A percentile compares a stretch with the other conserved stretches of the same genome.
phyloP scores from a whole-genome alignment of 2,329 filamentous ascomycete species.

The Whalleya microplaca region DNA sequence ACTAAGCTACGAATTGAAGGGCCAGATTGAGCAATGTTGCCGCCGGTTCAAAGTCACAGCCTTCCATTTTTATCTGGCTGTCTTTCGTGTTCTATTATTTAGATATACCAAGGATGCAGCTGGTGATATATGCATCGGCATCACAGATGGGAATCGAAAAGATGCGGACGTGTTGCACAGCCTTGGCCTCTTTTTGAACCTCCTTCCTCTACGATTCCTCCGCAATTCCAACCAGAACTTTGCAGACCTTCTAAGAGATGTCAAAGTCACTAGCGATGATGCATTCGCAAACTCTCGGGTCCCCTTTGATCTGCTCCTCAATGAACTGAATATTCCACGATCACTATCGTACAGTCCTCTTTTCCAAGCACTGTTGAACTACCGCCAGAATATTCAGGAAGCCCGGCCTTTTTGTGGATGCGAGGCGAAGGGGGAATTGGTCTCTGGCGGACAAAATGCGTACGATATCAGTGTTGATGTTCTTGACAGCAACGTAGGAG shows the following conservation, averaged over 20 bases:
- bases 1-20: not conserved
- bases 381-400: constrained; percentile 40
- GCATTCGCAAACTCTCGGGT: constrained; percentile 45
- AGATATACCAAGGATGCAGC: constrained; percentile 22
- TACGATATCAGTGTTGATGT: constrained; percentile 30
- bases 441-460: constrained; percentile 11
- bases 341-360: constrained; percentile 45
- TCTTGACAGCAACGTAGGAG: constrained; percentile 3
- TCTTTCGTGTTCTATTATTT: constrained; percentile 36
- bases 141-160: constrained; percentile 42
- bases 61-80: constrained; percentile 43
- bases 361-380: constrained; percentile 53
- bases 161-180: constrained; percentile 31
- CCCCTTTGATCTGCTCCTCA: constrained; percentile 51
- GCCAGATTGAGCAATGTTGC: not conserved
- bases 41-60: constrained; percentile 19
- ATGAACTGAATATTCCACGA: constrained; percentile 45
- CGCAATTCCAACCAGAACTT: constrained; percentile 3
- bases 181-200: constrained; percentile 44
- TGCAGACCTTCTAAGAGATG: not conserved
- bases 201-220: constrained; percentile 40
- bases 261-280: constrained; percentile 1
- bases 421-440: constrained; percentile 17
- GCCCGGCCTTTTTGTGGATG: constrained; percentile 30
- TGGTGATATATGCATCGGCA: constrained; percentile 44